Conservation (phyloP, 75 land plant genomes). For the Picea glauca region DNA sequence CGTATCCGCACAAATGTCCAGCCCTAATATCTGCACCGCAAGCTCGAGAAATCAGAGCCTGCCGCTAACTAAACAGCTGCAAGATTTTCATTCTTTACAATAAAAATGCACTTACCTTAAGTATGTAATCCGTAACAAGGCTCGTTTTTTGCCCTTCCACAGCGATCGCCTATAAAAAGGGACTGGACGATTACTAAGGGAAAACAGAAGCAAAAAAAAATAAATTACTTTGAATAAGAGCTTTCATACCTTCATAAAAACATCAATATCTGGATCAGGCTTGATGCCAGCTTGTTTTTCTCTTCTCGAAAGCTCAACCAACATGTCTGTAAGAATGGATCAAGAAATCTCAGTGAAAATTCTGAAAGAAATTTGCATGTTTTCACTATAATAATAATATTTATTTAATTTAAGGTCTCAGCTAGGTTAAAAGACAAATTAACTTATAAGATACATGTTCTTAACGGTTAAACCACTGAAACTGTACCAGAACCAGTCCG, state of each 20-base stretch:
- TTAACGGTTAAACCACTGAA: background rate
- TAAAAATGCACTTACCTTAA: slow-evolving; percentile 41
- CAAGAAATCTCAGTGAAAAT: background rate
- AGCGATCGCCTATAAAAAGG: slow-evolving; percentile 40
- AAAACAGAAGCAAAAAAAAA: background rate
- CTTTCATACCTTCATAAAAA: slow-evolving; percentile 43
- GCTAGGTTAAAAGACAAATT: background rate
- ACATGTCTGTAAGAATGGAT: slow-evolving; percentile 30
- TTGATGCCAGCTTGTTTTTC: slow-evolving; percentile 44
- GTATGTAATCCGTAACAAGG: slow-evolving; percentile 61
- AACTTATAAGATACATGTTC: no score
- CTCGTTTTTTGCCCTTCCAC: slow-evolving; percentile 43
- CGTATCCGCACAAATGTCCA: no score
- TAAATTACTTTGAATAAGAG: background rate
- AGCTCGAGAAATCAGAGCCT: no score
- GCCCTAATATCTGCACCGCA: no score
- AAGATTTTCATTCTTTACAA: no score
- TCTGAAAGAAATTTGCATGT: background rate
- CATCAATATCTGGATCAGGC: slow-evolving; percentile 49
- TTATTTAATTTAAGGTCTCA: background rate
- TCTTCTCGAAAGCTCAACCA: slow-evolving; percentile 37
- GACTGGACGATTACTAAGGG: background rate
- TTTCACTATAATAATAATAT: background rate
- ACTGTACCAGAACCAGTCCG: background rate
- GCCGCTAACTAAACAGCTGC: no score